phyloP scores from a whole-genome alignment of 352 stramenopile species.

The Globisporangium viniferum region DNA sequence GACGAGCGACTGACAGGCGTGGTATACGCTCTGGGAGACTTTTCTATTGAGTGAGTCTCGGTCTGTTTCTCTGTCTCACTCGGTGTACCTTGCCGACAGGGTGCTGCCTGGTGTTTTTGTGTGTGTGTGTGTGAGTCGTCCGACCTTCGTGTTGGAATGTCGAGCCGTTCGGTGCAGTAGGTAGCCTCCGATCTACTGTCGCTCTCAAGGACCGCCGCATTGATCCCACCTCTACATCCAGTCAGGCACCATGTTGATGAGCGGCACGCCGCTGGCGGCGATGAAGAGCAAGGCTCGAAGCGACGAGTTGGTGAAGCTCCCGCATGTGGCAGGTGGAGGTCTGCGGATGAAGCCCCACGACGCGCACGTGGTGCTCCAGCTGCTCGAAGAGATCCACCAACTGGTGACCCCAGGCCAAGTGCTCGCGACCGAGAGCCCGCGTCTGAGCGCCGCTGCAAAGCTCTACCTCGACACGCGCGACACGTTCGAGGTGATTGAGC shows the following conservation, averaged over 20 bases:
- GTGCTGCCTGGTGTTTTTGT: no score
- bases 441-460: slow-evolving; percentile 58
- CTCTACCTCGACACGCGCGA: slow-evolving; percentile 76
- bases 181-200: background rate
- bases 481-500: slow-evolving; percentile 65
- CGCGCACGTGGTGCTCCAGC: slow-evolving; percentile 61
- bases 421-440: slow-evolving; percentile 30
- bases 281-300: background rate
- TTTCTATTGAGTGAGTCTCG: background rate
- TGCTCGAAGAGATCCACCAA: slow-evolving; percentile 71
- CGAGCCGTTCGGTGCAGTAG: background rate
- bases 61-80: background rate
- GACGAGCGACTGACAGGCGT: no score
- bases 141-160: background rate
- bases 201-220: background rate
- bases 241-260: slow-evolving; percentile 5
- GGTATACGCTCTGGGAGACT: background rate
- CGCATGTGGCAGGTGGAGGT: background rate
- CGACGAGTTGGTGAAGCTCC: slow-evolving; percentile 1
- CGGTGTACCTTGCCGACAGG: no score
- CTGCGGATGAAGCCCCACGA: slow-evolving; percentile 20
- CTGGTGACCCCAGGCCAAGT: slow-evolving; percentile 24
- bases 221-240: background rate
- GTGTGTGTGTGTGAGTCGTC: background rate
- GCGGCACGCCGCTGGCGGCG: slow-evolving; percentile 1